Base-by-base conservation (phyloP, 75 land plant species). In the Azolla pinnata region DNA sequence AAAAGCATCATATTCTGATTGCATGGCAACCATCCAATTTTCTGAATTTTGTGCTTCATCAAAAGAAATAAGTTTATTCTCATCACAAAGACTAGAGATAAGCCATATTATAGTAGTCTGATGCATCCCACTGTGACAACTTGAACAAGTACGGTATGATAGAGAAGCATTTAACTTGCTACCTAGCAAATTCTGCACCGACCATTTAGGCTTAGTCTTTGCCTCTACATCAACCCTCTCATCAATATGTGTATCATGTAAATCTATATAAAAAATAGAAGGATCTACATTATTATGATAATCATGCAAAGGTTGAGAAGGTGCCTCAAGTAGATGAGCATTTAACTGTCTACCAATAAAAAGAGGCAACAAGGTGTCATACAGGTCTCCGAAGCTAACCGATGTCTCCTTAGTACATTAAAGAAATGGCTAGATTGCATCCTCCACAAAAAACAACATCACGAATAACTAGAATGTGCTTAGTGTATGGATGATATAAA, bases 1-100 rank as follows among this genome's bases (percentile, higher is more conserved):
- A 5, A 69, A 26, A 4, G 31, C 65, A 24, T 69, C 19, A 29
- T 61, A 5, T 32, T 69, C 20, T 9, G 30, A 19, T 26, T 34
- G 23, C 65, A 69, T 69, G 20, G 59, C 64, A 53, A 26, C n/a
- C 14, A 32, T 29, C 65, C 65, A 62, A 40, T 46, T 46, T 46
- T 46, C 21, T 46, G 49, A 46, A 46, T 46, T 46, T 14, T 46
- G 14, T 46, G 49, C 49, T 46, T 46, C 49, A 46, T 46, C 49
- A 46, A 46, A 46, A 46, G 49, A 46, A 4, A 46, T 18, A 46
- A 17, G 49, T 17, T 46, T 23, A 3, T 46, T 14, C 49, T 46
- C 17, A 46, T 46, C 49, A 46, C 49, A 46, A 4, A 46, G 14
- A 46, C 49, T 46, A 46, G 49, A 46, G 14, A 46, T 17, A 46